Conservation (phyloP, 352 stramenopile genomes). For the Pythium aquatile region DNA sequence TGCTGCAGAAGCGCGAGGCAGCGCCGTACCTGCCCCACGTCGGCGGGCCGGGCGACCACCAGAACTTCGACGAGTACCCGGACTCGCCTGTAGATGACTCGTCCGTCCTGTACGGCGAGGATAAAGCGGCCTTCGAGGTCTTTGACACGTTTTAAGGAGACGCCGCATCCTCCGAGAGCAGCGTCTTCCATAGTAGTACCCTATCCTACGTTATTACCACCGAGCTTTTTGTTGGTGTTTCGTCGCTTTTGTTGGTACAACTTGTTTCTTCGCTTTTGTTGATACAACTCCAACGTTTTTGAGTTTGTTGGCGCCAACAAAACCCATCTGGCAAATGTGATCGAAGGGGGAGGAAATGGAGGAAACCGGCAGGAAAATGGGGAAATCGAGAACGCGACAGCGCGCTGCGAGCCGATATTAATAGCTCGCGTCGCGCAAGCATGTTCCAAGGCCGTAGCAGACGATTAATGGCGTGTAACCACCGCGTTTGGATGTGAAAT, state of each 20-base stretch:
- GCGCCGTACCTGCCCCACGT: constrained; percentile 87
- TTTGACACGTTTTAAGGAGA: constrained; percentile 81
- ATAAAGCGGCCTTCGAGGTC: constrained; percentile 80
- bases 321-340: too few relatives aligned
- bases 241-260: background rate
- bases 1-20: constrained; percentile 67
- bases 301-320: too few relatives aligned
- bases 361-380: background rate
- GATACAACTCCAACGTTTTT: background rate
- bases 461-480: background rate
- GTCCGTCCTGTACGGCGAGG: constrained; percentile 79
- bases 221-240: background rate
- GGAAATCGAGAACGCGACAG: background rate
- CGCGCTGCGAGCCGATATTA: background rate
- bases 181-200: background rate
- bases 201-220: constrained; percentile 2
- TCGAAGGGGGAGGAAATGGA: background rate
- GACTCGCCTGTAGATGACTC: constrained; percentile 88
- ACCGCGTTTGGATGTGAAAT: background rate
- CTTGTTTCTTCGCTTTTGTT: background rate
- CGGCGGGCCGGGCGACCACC: constrained; percentile 80
- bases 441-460: background rate
- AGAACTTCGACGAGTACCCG: constrained; percentile 94
- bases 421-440: background rate
- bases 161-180: background rate